phyloP scores from a whole-genome alignment of 345 rosid genomes.

The Dimocarpus longan region DNA sequence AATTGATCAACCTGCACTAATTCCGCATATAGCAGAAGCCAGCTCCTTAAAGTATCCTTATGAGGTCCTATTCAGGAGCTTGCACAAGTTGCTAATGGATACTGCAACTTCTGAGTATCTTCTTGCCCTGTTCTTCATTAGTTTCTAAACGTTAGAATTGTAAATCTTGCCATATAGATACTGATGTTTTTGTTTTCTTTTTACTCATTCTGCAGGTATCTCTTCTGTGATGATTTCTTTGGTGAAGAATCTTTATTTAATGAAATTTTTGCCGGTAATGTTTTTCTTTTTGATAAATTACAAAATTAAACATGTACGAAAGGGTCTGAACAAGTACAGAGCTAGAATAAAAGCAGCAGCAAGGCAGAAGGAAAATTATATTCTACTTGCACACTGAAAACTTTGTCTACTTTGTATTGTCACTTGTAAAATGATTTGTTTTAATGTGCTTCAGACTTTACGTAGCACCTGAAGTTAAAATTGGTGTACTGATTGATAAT shows the following conservation, averaged over 20 bases:
- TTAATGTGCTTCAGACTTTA: neutral
- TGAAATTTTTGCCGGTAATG: slow-evolving; percentile 84
- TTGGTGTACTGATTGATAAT: neutral
- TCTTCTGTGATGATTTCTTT: slow-evolving; percentile 95
- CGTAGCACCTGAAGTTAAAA: slow-evolving; percentile 5
- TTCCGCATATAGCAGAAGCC: slow-evolving; percentile 99
- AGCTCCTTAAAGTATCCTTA: slow-evolving; percentile 90
- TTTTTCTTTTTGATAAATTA: slow-evolving; percentile 2
- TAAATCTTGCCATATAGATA: neutral
- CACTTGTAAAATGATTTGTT: neutral
- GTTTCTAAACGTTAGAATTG: slow-evolving; percentile 12
- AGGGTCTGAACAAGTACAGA: neutral
- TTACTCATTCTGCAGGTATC: slow-evolving; percentile 58
- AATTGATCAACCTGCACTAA: slow-evolving; percentile 95
- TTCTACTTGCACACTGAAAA: neutral
- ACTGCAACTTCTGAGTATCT: slow-evolving; percentile 98
- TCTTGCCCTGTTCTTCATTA: slow-evolving; percentile 27
- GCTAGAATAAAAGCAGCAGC: neutral
- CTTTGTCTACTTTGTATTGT: slow-evolving; percentile 4
- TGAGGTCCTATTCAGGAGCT: slow-evolving; percentile 95
- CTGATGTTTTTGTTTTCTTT: slow-evolving; percentile 9
- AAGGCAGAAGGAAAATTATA: neutral
- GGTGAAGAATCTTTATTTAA: slow-evolving; percentile 89
- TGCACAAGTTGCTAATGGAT: slow-evolving; percentile 96
- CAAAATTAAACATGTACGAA: neutral